Percentiles rank a stretch among this genome's conserved stretches.
Conservation (phyloP, 805 yeast genomes). For the Ogataea siamensis region DNA sequence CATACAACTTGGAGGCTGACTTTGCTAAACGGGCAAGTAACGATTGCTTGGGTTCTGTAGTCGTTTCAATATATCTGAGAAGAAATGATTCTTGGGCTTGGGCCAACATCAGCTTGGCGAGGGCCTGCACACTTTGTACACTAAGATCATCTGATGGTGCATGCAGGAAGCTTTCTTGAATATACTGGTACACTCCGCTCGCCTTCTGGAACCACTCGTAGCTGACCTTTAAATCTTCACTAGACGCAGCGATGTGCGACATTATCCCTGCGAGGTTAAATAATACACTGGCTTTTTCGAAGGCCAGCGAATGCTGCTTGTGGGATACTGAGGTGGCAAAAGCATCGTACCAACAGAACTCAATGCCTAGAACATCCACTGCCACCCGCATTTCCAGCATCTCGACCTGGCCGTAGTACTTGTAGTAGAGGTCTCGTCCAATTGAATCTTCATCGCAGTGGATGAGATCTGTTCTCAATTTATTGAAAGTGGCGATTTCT, state of each 20-base stretch:
- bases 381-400: constrained; percentile 77
- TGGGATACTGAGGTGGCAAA: constrained; percentile 46
- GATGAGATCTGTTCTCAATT: constrained; percentile 56
- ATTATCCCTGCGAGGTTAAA: constrained; percentile 73
- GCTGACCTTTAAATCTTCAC: constrained; percentile 53
- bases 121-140: constrained; percentile 63
- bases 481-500: constrained; percentile 55
- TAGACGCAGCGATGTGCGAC: constrained; percentile 47
- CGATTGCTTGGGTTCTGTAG: constrained; percentile 52
- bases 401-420: constrained; percentile 80
- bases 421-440: constrained; percentile 55
- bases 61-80: constrained; percentile 52
- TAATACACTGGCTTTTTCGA: constrained; percentile 82
- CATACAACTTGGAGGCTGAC: constrained; percentile 56
- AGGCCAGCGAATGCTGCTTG: constrained; percentile 78
- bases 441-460: constrained; percentile 38
- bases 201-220: constrained; percentile 66
- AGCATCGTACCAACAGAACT: constrained; percentile 82
- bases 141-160: constrained; percentile 81
- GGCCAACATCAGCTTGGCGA: constrained; percentile 67
- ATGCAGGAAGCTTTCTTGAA: constrained; percentile 79
- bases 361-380: constrained; percentile 45
- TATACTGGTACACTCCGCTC: constrained; percentile 70
- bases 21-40: constrained; percentile 74
- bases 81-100: constrained; percentile 88